Evolutionary conservation across 192 early-diverging fungal species (phyloP), one percentile per base, ranked within the genome.

Genomic region (Coemansia sp.): DNA sequence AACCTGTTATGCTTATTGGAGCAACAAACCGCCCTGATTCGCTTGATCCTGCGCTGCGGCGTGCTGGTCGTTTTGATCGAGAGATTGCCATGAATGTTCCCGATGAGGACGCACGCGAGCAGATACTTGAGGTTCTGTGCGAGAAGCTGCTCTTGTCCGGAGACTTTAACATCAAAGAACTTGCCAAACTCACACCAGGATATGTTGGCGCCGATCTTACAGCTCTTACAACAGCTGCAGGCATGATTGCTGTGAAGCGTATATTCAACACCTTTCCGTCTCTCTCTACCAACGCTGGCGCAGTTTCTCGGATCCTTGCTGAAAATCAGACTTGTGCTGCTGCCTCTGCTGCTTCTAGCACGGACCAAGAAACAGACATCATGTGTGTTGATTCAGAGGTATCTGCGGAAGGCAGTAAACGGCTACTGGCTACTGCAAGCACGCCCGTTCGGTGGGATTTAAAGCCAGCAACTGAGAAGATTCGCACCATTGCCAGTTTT

Each of bases 141-240:
- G 45, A 33, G 13, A 93, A 93, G 60, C 79, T 97, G 39, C 84
- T 87, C 15, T 67, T 98, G 12, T 76, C 88, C 2, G 95, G 94
- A 21, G 88, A 91, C 46, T 89, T 99, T 80, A 91, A 96, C 73
- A 70, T 75, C 55, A 71, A 74, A 25, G 82, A 85, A 52, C 82
- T 99, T 31, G 95, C 97, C 21, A 94, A 92, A 63, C 67, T 90
- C 68, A 98, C 97, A 3, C 97, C 97, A 20, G 97, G 97, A 10
- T 99, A 94, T 82, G 97, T 99, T 4, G 97, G 97, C 42, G 97
- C 96, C 8, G 97, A 99, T 86, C 79, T 99, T 53, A 93, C 91
- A 45, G 95, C 95, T 1, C 72, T 99, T 61, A 92, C 91, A 0
- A 84, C 92, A 4, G 89, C 94, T 20, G 97, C 97, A 0, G 96